Evolutionary conservation across 148 eudicot species (phyloP), one percentile per base, ranked within the genome.

Genomic region (Fallopia convolvulus): DNA sequence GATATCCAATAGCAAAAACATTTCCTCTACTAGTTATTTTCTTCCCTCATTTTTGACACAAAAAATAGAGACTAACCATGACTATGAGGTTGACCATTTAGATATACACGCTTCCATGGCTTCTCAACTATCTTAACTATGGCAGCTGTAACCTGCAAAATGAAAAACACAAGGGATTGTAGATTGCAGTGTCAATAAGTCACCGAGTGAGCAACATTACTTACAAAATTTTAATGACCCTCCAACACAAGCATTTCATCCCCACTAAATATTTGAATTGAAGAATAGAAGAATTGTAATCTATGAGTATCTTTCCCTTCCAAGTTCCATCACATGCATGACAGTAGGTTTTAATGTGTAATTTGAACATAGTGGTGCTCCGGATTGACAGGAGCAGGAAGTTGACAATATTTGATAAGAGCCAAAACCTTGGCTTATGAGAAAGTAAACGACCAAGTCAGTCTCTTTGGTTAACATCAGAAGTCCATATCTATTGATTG

Each of bases 81-180:
- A 8, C 77, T 72, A 72, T 95, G 99, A 61, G 88, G 93, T 79
- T 87, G 90, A 44, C 97, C 97, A 80, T 89, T 86, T 30, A 92
- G 71, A 68, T 44, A 23, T 10, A 89, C 83, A 72, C 97, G 97
- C 80, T 85, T 92, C 99, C 99, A 95, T 61, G 97, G 94, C 88
- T 95, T 95, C 81, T 95, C 99, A 47, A 85, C 87, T 77, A 95
- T 83, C 75, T 85, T 91, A 83, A 95, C 82, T 48, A 87, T 87
- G 76, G 97, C 90, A 77, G 93, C 82, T 41, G 93, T 84, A 75
- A 95, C 99, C 99, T 95, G 79, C 70, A 65, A 65, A 30, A 65
- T 30, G 41, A 14, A 65, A 65, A 65, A 5, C 18, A 30, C 17
- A 30, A 12, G 41, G 12, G 30, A 3, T 65, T 26, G 30, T 65